Percentiles rank a stretch among this genome's conserved stretches.
Evolutionary conservation across 2,329 filamentous ascomycete genomes (phyloP).

Genomic region (Monilinia fructigena): DNA sequence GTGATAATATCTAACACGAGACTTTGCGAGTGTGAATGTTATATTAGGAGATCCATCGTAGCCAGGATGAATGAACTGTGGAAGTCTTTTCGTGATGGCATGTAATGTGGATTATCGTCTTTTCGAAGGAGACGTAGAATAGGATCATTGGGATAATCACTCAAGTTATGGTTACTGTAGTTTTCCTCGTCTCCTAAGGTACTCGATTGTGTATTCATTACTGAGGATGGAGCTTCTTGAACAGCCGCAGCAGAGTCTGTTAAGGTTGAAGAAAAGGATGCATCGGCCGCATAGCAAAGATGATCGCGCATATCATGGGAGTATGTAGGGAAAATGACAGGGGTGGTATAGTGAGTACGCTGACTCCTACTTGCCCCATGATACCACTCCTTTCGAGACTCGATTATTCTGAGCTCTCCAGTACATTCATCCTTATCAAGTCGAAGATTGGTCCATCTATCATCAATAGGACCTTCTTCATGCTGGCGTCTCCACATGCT

Average conservation of each 20-base stretch:
- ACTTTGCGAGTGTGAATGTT: constrained; percentile 53
- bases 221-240: constrained; percentile 1
- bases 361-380: constrained; percentile 55
- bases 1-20: constrained; percentile 56
- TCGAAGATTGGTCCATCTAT: constrained; percentile 68
- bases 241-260: constrained; percentile 1
- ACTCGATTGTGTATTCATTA: not conserved
- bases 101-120: constrained; percentile 43
- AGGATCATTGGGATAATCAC: constrained; percentile 32
- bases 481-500: constrained; percentile 65
- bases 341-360: constrained; percentile 64
- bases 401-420: constrained; percentile 59
- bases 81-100: constrained; percentile 42
- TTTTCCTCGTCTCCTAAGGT: constrained; percentile 1
- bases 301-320: constrained; percentile 24
- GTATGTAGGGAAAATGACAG: constrained; percentile 46
- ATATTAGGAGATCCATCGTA: constrained; percentile 45
- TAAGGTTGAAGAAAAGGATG: constrained; percentile 16
- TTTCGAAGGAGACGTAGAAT: constrained; percentile 31
- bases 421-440: constrained; percentile 60
- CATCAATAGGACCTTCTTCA: constrained; percentile 68
- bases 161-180: constrained; percentile 19
- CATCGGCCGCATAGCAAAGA: constrained; percentile 2
- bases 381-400: constrained; percentile 68
- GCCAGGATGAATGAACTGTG: constrained; percentile 50